phyloP scores from a whole-genome alignment of 495 filamentous ascomycete genomes.

The Trichocladium antarcticum region DNA sequence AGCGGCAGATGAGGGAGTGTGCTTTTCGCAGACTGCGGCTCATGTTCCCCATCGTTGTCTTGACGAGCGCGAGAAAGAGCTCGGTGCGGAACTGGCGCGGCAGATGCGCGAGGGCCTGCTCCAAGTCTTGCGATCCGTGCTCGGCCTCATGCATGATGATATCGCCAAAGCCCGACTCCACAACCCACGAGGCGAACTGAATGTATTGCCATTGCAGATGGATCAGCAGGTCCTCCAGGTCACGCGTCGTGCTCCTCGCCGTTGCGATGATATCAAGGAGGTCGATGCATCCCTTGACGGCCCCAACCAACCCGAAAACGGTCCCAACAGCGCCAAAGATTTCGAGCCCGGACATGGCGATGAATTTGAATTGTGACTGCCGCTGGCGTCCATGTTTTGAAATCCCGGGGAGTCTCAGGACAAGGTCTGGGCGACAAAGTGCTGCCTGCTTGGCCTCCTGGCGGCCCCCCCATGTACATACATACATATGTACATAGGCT shows the following conservation, averaged over 20 bases:
- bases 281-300: conserved; percentile 20
- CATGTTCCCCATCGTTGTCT: no score
- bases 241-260: not conserved
- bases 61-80: no score
- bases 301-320: not conserved
- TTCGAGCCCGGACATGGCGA: not conserved
- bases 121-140: no score
- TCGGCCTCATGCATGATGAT: not conserved
- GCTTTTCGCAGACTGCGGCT: no score
- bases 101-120: no score
- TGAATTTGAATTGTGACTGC: not conserved
- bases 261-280: conserved; percentile 8
- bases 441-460: no score
- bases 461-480: no score
- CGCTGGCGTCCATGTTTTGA: not conserved
- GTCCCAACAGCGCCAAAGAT: not conserved
- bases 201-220: not conserved
- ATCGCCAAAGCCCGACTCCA: not conserved
- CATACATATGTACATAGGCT: no score
- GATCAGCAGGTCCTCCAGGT: not conserved
- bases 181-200: not conserved
- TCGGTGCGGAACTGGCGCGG: no score
- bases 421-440: no score
- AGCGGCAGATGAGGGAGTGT: no score
- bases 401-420: no score